phyloP scores from a whole-genome alignment of 2,329 filamentous ascomycete genomes.

The Colletotrichum incanum region DNA sequence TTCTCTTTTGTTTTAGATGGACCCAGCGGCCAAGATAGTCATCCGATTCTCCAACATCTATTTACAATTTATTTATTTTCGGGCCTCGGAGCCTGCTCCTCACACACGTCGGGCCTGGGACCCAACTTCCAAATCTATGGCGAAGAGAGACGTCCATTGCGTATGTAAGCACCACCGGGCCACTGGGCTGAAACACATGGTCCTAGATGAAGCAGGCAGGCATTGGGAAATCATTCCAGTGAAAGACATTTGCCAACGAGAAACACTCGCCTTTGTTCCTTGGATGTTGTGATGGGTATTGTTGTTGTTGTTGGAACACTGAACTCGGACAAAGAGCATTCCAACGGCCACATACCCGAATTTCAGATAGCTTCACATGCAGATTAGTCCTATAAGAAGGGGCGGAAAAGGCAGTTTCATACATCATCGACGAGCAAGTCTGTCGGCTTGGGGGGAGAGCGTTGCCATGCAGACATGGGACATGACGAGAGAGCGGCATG shows the following conservation, averaged over 20 bases:
- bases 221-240: background rate
- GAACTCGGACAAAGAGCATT: background rate
- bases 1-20: constrained; percentile 16
- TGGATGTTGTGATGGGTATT: background rate
- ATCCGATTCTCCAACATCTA: constrained; percentile 12
- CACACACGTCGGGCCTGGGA: background rate
- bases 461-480: background rate
- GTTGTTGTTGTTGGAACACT: background rate
- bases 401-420: background rate
- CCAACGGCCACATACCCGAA: background rate
- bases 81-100: background rate
- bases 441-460: background rate
- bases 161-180: background rate
- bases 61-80: constrained; percentile 2
- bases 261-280: constrained; percentile 1
- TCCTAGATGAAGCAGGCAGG: background rate
- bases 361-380: background rate
- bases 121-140: background rate
- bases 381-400: background rate
- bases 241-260: background rate
- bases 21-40: constrained; percentile 8
- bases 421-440: background rate
- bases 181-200: background rate
- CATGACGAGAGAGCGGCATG: background rate
- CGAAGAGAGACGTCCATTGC: background rate